These are phyloP conservation scores for Chaetomium tenue DNA, from an alignment of 495 filamentous ascomycete species.

Conservation along the genomic window DNA sequence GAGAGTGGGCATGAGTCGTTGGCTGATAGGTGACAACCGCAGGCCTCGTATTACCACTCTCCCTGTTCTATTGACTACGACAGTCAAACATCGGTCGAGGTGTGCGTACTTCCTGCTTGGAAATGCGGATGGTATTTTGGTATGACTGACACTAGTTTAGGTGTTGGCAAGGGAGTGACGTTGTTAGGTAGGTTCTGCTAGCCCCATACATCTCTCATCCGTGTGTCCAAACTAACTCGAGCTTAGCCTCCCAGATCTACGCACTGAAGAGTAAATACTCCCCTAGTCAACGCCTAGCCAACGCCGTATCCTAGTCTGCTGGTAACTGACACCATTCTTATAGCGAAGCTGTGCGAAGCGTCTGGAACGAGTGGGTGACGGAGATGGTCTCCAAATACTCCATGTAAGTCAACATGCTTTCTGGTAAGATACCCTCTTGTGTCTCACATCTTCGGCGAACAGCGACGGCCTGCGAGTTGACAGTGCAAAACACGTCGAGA, in stretches of 20 bases:
- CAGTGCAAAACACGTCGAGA: slow-evolving; percentile 69
- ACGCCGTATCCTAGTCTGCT: neutral
- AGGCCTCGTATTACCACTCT: slow-evolving; percentile 61
- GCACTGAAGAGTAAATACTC: slow-evolving; percentile 52
- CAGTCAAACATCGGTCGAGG: slow-evolving; percentile 48
- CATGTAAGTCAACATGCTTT: slow-evolving; percentile 41
- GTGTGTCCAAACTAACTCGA: neutral
- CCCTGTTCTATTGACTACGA: slow-evolving; percentile 67
- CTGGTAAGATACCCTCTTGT: neutral
- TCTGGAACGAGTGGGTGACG: slow-evolving; percentile 66
- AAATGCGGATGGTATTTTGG: slow-evolving; percentile 18
- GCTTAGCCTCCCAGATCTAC: slow-evolving; percentile 61
- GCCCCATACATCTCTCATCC: neutral
- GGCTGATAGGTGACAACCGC: neutral
- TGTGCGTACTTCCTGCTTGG: slow-evolving; percentile 34
- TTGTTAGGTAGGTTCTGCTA: slow-evolving; percentile 39
- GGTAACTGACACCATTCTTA: neutral
- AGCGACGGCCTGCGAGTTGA: slow-evolving; percentile 75
- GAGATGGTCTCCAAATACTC: slow-evolving; percentile 64
- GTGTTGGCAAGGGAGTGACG: slow-evolving; percentile 68
- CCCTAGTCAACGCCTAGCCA: neutral
- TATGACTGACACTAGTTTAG: slow-evolving; percentile 22
- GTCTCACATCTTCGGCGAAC: neutral
- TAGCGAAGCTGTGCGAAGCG: slow-evolving; percentile 48
- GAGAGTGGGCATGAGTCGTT: no score